Conservation (phyloP, 1,284 basidiomycete species). For the Sanguinoderma infundibulare region DNA sequence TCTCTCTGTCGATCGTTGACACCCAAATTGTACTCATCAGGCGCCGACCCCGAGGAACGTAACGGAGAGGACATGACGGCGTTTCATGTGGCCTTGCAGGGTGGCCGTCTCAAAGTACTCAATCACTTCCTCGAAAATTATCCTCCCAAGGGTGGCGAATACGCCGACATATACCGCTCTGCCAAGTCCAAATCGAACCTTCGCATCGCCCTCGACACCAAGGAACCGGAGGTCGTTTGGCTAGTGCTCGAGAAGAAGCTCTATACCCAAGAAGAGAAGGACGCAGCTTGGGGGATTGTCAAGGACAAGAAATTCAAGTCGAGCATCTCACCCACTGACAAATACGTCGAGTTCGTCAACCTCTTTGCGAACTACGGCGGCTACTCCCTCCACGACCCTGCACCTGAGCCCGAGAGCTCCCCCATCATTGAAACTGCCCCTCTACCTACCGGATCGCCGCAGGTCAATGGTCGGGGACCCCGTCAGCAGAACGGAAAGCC, state of each 20-base stretch:
- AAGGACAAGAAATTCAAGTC: conserved; percentile 43
- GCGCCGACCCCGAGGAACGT: conserved; percentile 72
- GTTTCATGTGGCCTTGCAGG: conserved; percentile 66
- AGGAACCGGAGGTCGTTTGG: conserved; percentile 64
- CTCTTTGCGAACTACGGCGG: conserved; percentile 58
- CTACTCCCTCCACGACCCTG: conserved; percentile 32
- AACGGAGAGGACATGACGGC: conserved; percentile 60
- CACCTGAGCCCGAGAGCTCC: not conserved
- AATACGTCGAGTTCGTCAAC: conserved; percentile 55
- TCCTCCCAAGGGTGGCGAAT: conserved; percentile 55
- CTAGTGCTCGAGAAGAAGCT: conserved; percentile 63
- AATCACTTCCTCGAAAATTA: conserved; percentile 63
- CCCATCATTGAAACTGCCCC: not conserved
- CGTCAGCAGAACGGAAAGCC: conserved; percentile 10
- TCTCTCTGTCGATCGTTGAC: not conserved
- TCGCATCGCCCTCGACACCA: conserved; percentile 58
- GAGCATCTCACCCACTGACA: conserved; percentile 37
- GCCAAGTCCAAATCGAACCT: conserved; percentile 49
- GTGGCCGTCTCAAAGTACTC: conserved; percentile 53
- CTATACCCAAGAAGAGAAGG: conserved; percentile 51
- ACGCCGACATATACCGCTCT: conserved; percentile 48
- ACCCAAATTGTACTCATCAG: conserved; percentile 38
- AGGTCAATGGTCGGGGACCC: not conserved
- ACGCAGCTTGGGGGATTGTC: conserved; percentile 52
- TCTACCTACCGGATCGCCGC: not conserved